phyloP scores from a whole-genome alignment of 768 basidiomycete genomes.

The Russula virescens region DNA sequence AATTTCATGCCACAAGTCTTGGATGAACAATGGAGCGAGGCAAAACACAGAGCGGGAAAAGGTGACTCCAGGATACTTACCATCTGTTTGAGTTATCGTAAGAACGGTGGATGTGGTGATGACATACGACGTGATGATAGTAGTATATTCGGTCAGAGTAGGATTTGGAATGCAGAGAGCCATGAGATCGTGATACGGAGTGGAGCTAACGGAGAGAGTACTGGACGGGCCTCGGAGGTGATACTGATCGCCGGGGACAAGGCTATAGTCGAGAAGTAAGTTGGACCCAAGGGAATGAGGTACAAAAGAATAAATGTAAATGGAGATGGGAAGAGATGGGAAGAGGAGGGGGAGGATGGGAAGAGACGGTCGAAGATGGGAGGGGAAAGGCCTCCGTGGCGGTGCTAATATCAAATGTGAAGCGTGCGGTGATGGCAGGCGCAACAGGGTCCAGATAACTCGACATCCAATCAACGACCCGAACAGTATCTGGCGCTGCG shows the following conservation, averaged over 20 bases:
- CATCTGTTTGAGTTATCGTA: conserved; percentile 15
- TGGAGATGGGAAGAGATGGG: neutral
- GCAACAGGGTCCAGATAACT: neutral
- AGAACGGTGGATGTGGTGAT: conserved; percentile 12
- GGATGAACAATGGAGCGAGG: neutral
- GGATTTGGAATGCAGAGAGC: conserved; percentile 11
- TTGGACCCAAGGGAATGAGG: neutral
- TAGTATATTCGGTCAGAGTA: conserved; percentile 19
- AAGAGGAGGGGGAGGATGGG: neutral
- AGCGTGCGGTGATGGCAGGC: neutral
- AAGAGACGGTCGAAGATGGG: too few species aligned
- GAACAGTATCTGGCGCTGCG: neutral
- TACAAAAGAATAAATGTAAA: neutral
- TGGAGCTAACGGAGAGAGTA: too few species aligned
- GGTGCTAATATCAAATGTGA: neutral
- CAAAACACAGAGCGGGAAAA: neutral
- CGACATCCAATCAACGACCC: conserved; percentile 1
- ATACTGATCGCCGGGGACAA: neutral
- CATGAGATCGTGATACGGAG: conserved; percentile 12
- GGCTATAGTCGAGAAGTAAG: neutral
- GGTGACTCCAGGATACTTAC: conserved; percentile 3
- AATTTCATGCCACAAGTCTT: neutral
- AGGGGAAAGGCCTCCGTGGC: conserved; percentile 2
- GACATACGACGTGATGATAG: conserved; percentile 13
- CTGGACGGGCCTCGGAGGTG: neutral